Evolutionary conservation across 2,329 filamentous ascomycete species (phyloP), one percentile per base, ranked within the genome.

Genomic region (Phialophora macrospora): DNA sequence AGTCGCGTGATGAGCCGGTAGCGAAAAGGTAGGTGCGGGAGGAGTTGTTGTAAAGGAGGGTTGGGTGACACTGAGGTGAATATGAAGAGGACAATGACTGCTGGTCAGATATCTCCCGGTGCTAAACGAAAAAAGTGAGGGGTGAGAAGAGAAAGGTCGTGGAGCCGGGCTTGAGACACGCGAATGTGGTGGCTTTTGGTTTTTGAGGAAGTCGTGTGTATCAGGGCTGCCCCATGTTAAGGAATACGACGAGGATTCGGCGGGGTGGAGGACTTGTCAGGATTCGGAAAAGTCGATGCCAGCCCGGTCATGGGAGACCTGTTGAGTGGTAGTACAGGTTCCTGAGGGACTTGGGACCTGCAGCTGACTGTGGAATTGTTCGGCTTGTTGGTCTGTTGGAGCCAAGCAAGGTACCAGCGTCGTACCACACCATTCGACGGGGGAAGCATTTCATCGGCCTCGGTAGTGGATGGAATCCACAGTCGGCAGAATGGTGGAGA

Each of bases 141-240:
- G 63, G 8, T 17, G 49, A 32, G 60, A 28, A 66, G 38, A 41
- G 32, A 52, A 41, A 60, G n/a, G 30, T 34, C 49, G 52, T 49
- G 48, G 28, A 61, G 62, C 32, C 28, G 64, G 48, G 49, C 48
- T 32, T 63, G 57, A 68, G 63, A 60, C 63, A 49, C 58, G 54
- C 54, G 49, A 59, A 64, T 48, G 58, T 26, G 58, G 9, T 46
- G 26, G n/a, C 62, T 59, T 68, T 62, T 63, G 51, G 54, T 55
- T 38, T 48, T 38, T 58, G 22, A 63, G 55, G 4, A 17, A 64
- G 20, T 48, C 51, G 46, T 51, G 60, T 64, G 61, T 64, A 58
- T 68, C 67, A 68, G 67, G 64, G 67, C 55, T 64, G 46, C 59
- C 63, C 67, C 67, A 60, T 65, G 66, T 58, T n/a, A 6, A 62